These are phyloP conservation scores for Phytophthora chlamydospora DNA, from an alignment of 352 stramenopile genomes.

Conservation along the genomic window DNA sequence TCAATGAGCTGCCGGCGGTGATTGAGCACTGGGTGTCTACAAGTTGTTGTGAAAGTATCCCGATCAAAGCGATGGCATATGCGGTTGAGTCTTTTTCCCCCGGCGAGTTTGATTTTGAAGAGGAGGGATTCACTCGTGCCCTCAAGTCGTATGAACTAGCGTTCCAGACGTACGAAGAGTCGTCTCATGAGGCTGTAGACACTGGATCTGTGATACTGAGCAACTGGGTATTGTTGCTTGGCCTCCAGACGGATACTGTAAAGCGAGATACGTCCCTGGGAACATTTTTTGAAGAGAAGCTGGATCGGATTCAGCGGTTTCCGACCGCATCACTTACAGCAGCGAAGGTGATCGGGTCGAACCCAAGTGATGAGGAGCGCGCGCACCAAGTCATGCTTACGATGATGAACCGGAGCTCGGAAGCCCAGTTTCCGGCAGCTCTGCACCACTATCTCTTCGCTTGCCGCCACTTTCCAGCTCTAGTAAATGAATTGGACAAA, in stretches of 20 bases:
- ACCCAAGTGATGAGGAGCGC: constrained; percentile 7
- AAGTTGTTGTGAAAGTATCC: constrained; percentile 26
- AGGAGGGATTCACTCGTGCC: constrained; percentile 8
- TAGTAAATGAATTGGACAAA: constrained; percentile 36
- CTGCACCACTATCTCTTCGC: constrained; percentile 48
- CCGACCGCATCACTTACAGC: constrained; percentile 36
- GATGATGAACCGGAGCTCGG: constrained; percentile 34
- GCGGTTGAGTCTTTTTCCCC: constrained; percentile 29
- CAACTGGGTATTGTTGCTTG: constrained; percentile 52
- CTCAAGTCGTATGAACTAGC: constrained; percentile 34
- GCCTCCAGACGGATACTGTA: constrained; percentile 11
- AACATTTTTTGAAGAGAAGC: constrained; percentile 35
- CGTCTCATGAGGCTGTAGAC: constrained; percentile 10
- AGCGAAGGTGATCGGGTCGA: constrained; percentile 28
- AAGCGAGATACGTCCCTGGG: constrained; percentile 23
- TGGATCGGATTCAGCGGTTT: constrained; percentile 26
- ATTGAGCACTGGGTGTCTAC: constrained; percentile 39
- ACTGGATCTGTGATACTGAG: constrained; percentile 34
- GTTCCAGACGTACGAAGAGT: constrained; percentile 25
- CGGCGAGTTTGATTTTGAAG: constrained; percentile 4
- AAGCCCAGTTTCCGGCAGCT: constrained; percentile 29
- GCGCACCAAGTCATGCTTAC: constrained; percentile 34
- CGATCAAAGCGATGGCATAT: constrained; percentile 37
- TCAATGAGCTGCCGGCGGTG: constrained; percentile 32
- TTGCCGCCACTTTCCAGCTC: constrained; percentile 25